Percentiles rank a stretch among this genome's conserved stretches.
These are phyloP conservation scores for Pseudoperonospora humuli DNA, from an alignment of 352 stramenopile genomes.

Conservation along the genomic window DNA sequence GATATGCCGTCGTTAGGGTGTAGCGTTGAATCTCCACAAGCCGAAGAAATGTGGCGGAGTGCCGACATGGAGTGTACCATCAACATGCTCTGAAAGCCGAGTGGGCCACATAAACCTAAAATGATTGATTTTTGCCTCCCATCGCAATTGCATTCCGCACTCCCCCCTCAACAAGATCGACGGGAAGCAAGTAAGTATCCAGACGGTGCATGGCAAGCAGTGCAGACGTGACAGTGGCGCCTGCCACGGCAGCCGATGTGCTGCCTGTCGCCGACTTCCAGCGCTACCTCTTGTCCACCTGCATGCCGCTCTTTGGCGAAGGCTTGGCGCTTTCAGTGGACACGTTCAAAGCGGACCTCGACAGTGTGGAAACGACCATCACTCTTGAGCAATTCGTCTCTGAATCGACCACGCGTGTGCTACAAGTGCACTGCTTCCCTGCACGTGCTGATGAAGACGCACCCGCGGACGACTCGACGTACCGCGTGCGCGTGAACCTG, in stretches of 20 bases:
- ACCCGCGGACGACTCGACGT: constrained; percentile 18
- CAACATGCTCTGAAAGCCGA: too few relatives aligned
- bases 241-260: constrained; percentile 32
- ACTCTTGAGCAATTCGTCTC: constrained; percentile 65
- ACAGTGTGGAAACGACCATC: constrained; percentile 18
- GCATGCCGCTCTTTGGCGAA: constrained; percentile 59
- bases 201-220: constrained; percentile 22
- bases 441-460: constrained; percentile 22
- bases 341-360: constrained; percentile 40
- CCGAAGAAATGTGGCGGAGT: too few relatives aligned
- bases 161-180: constrained; percentile 17
- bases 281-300: constrained; percentile 57
- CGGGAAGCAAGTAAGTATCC: not conserved
- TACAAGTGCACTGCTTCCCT: constrained; percentile 68
- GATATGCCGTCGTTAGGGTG: too few relatives aligned
- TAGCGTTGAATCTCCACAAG: too few relatives aligned
- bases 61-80: too few relatives aligned
- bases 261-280: constrained; percentile 39
- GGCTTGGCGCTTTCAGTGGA: constrained; percentile 30
- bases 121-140: too few relatives aligned
- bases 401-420: constrained; percentile 49
- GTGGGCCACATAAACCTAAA: too few relatives aligned
- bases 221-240: constrained; percentile 18
- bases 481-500: constrained; percentile 59
- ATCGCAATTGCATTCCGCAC: not conserved